Evolutionary conservation across 345 rosid genomes (phyloP), one percentile per base, ranked within the genome.

Genomic region (Salix brachista): DNA sequence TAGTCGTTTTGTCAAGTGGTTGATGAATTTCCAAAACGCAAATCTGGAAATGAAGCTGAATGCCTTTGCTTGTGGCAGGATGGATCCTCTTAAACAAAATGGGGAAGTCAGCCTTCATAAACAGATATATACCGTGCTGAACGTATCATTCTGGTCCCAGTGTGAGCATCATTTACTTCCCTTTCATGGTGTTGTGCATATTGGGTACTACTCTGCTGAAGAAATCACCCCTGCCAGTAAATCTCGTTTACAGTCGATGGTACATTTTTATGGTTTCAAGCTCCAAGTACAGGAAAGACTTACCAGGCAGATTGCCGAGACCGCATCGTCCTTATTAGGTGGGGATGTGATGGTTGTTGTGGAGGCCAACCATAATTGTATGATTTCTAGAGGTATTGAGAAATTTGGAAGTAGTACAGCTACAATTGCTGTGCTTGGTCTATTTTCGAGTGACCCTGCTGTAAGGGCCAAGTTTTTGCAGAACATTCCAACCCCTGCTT

Each of bases 141-240:
- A 87, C 82, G 30, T 96, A 18, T 69, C 93, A 0, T 86, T 96
- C 77, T 94, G 99, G 91, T 94, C 99, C 76, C 95, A 86, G 76
- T 96, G 99, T 28, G 97, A 96, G 76, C 99, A 96, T 86, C 98
- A 96, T 84, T 86, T 96, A 66, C 97, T 96, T 83, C 99, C 99
- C 19, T 96, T 96, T 80, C 88, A 91, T 30, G 98, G 99, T 39
- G 93, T 87, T 11, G 96, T 92, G 75, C 99, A 96, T 65, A 81
- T 94, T 14, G 99, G 97, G 42, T 96, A 89, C 85, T 86, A 88
- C 77, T 65, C 66, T 54, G 77, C 77, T 6, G 85, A 86, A 82
- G 98, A 90, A 65, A 77, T 52, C 36, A 82, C 65, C 76, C 87
- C 91, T 34, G 67, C 88, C 46, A 86, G 81, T 72, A 90, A 75